phyloP scores from a whole-genome alignment of 2,329 filamentous ascomycete species.

The Botrytis cinerea region DNA sequence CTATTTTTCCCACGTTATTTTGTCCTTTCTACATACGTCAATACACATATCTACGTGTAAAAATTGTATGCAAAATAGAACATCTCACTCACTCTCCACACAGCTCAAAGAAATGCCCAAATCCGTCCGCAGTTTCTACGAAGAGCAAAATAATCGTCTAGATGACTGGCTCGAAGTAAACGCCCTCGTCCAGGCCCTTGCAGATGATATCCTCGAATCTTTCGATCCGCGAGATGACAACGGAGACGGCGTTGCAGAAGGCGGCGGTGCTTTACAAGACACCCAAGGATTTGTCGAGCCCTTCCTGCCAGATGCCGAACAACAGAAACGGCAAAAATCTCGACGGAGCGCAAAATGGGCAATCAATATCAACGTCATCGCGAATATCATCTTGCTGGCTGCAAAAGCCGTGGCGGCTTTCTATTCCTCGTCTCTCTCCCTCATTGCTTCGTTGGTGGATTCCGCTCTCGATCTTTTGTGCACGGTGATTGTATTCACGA shows the following conservation, averaged over 20 bases:
- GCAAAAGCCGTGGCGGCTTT: conserved; percentile 55
- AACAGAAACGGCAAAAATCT: conserved; percentile 49
- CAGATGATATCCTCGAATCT: conserved; percentile 60
- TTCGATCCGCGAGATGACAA: conserved; percentile 59
- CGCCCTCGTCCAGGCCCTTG: conserved; percentile 55
- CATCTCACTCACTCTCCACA: background rate
- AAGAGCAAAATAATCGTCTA: conserved; percentile 54
- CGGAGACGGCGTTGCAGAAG: conserved; percentile 56
- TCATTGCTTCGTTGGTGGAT: conserved; percentile 61
- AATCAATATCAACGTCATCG: conserved; percentile 60
- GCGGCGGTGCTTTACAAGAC: conserved; percentile 51
- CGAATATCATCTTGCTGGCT: conserved; percentile 56
- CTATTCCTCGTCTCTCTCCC: conserved; percentile 56
- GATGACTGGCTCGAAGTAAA: conserved; percentile 63
- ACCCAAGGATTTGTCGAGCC: conserved; percentile 53
- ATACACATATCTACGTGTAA: background rate
- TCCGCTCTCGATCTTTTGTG: conserved; percentile 61
- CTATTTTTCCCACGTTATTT: background rate
- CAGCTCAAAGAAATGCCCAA: conserved; percentile 56
- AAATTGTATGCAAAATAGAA: background rate
- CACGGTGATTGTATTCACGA: conserved; percentile 59
- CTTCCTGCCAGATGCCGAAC: conserved; percentile 57
- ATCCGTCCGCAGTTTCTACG: conserved; percentile 55
- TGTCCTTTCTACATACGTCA: fast-evolving
- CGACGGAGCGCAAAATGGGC: conserved; percentile 55